Conservation (phyloP, 805 yeast genomes). For the Ogataea minuta region DNA sequence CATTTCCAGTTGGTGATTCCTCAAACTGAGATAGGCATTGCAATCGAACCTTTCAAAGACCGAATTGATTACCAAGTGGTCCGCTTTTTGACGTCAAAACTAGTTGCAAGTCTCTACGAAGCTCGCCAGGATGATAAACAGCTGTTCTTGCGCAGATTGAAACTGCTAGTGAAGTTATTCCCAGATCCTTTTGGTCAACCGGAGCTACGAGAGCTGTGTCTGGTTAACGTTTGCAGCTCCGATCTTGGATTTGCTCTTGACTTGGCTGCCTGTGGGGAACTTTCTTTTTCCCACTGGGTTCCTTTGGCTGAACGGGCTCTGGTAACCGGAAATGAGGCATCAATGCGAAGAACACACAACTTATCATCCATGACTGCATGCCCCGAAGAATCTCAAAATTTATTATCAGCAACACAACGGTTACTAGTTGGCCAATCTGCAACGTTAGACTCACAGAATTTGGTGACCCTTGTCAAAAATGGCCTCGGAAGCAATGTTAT, state of each 20-base stretch:
- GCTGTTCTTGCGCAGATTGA: not conserved
- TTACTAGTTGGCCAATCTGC: not conserved
- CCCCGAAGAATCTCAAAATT: too few relatives aligned
- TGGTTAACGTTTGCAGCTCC: not conserved
- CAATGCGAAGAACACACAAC: too few relatives aligned
- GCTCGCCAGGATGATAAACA: too few relatives aligned
- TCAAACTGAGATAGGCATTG: too few relatives aligned
- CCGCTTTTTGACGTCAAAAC: conserved; percentile 1
- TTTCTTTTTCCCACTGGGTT: not conserved
- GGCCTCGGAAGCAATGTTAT: conserved; percentile 1
- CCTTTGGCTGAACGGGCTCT: not conserved
- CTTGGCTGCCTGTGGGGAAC: not conserved
- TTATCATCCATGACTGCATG: too few relatives aligned
- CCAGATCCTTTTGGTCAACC: not conserved
- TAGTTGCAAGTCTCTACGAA: not conserved
- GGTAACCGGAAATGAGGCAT: not conserved
- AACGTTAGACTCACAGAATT: not conserved
- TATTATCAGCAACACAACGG: too few relatives aligned
- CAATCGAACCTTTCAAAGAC: too few relatives aligned
- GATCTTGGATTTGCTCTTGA: conserved; percentile 1
- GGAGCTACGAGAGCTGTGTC: not conserved
- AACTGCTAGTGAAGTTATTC: not conserved
- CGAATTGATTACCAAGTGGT: not conserved
- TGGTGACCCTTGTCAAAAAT: not conserved
- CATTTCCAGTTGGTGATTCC: conserved; percentile 20